A percentile compares a stretch with the other conserved stretches of the same genome.
Evolutionary conservation across 2,329 filamentous ascomycete genomes (phyloP).

Genomic region (Aureobasidium musti): DNA sequence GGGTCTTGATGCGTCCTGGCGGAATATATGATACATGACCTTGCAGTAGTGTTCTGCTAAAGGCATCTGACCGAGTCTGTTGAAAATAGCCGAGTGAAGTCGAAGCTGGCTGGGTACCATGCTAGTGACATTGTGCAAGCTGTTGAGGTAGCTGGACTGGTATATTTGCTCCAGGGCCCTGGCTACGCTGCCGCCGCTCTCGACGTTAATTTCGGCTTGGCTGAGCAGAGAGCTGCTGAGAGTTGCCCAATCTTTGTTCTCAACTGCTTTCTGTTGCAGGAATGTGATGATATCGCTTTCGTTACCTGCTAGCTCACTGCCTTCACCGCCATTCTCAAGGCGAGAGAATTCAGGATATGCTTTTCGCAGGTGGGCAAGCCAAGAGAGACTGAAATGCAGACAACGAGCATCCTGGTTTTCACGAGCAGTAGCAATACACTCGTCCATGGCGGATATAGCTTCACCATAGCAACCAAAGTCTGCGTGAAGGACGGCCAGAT

Average conservation of each 20-base stretch:
- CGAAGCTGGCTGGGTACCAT: conserved; percentile 74
- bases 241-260: conserved; percentile 76
- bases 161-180: conserved; percentile 73
- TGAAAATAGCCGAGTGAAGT: conserved; percentile 72
- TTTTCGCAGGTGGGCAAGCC: conserved; percentile 93
- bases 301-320: conserved; percentile 71
- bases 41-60: conserved; percentile 66
- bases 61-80: conserved; percentile 67
- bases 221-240: conserved; percentile 81
- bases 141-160: conserved; percentile 78
- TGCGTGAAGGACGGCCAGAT: conserved; percentile 87
- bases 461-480: conserved; percentile 92
- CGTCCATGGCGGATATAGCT: conserved; percentile 90
- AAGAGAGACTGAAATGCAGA: conserved; percentile 92
- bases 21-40: conserved; percentile 73
- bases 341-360: conserved; percentile 62
- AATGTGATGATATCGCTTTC: conserved; percentile 82
- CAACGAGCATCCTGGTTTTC: conserved; percentile 92
- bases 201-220: conserved; percentile 78
- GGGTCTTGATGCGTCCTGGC: conserved; percentile 65
- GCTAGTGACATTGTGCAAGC: conserved; percentile 71
- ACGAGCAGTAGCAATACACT: conserved; percentile 89
- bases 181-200: conserved; percentile 61
- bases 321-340: conserved; percentile 31
- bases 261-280: conserved; percentile 66